phyloP scores from a whole-genome alignment of 345 rosid species.

The Moricandia arvensis region DNA sequence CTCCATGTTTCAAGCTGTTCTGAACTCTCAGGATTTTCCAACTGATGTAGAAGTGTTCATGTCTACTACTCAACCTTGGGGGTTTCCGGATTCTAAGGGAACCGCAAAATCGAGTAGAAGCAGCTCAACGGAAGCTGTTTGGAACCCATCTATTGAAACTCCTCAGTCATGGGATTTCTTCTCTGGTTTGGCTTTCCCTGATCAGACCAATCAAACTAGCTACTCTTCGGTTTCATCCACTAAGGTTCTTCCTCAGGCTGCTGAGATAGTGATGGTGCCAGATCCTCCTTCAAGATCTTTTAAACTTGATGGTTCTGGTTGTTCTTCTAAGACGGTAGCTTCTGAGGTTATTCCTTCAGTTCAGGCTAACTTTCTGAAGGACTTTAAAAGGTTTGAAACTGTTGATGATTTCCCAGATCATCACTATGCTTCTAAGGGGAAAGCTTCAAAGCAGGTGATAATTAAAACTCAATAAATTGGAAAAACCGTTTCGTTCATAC shows the following conservation, averaged over 20 bases:
- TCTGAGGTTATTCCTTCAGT: slow-evolving; percentile 13
- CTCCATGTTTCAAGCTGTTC: slow-evolving; percentile 52
- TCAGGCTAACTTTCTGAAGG: slow-evolving; percentile 47
- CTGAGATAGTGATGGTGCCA: slow-evolving; percentile 18
- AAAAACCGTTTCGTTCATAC: no score
- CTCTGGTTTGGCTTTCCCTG: neutral
- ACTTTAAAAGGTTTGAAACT: slow-evolving; percentile 67
- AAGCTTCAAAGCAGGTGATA: slow-evolving; percentile 53
- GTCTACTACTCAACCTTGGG: slow-evolving; percentile 46
- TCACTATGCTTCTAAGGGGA: slow-evolving; percentile 44
- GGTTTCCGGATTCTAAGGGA: no score
- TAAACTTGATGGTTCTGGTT: slow-evolving; percentile 16
- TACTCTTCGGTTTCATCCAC: neutral
- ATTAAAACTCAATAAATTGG: neutral
- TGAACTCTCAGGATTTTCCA: slow-evolving; percentile 55
- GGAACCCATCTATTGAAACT: neutral
- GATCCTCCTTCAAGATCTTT: slow-evolving; percentile 8
- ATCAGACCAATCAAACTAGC: neutral
- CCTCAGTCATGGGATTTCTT: slow-evolving; percentile 4
- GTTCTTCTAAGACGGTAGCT: slow-evolving; percentile 8
- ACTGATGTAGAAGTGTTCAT: slow-evolving; percentile 59
- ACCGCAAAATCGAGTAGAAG: slow-evolving; percentile 30
- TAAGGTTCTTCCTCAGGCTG: slow-evolving; percentile 14
- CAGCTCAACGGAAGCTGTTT: neutral
- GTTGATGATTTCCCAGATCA: slow-evolving; percentile 76